phyloP scores from a whole-genome alignment of 768 basidiomycete genomes.

The Tulasnella sp. region DNA sequence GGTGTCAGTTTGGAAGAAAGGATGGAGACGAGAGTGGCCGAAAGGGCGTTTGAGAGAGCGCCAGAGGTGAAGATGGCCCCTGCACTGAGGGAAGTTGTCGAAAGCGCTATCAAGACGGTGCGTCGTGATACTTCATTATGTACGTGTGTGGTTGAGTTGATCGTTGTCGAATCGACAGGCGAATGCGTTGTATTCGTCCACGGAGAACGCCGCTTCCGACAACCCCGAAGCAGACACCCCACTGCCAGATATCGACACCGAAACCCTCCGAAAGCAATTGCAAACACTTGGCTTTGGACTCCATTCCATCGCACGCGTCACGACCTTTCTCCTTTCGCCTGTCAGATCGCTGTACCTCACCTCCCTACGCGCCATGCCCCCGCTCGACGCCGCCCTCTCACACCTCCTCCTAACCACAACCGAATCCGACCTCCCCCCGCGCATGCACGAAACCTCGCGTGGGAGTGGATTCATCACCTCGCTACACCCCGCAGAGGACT shows the following conservation, averaged over 20 bases:
- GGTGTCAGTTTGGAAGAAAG: slow-evolving; percentile 8
- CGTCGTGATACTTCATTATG: slow-evolving; percentile 17
- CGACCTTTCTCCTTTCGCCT: slow-evolving; percentile 22
- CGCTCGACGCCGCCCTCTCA: slow-evolving; percentile 68
- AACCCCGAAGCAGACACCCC: neutral
- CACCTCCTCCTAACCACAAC: slow-evolving; percentile 73
- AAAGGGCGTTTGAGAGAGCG: slow-evolving; percentile 34
- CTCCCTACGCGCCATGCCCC: slow-evolving; percentile 43
- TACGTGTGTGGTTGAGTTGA: neutral
- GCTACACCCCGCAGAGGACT: slow-evolving; percentile 39
- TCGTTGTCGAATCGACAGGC: neutral
- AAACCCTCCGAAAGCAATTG: slow-evolving; percentile 43
- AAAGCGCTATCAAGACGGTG: slow-evolving; percentile 68
- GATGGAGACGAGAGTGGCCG: slow-evolving; percentile 11
- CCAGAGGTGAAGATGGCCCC: slow-evolving; percentile 80
- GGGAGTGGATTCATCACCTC: slow-evolving; percentile 59
- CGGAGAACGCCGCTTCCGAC: neutral
- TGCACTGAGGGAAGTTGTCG: slow-evolving; percentile 62
- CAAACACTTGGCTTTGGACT: slow-evolving; percentile 50
- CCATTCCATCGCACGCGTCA: slow-evolving; percentile 26
- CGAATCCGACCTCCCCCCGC: slow-evolving; percentile 73
- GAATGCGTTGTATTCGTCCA: neutral
- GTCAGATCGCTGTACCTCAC: slow-evolving; percentile 36
- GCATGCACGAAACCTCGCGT: slow-evolving; percentile 49
- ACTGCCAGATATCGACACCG: slow-evolving; percentile 31